phyloP scores from a whole-genome alignment of 2,329 filamentous ascomycete genomes.

The Cladosporium phlei region DNA sequence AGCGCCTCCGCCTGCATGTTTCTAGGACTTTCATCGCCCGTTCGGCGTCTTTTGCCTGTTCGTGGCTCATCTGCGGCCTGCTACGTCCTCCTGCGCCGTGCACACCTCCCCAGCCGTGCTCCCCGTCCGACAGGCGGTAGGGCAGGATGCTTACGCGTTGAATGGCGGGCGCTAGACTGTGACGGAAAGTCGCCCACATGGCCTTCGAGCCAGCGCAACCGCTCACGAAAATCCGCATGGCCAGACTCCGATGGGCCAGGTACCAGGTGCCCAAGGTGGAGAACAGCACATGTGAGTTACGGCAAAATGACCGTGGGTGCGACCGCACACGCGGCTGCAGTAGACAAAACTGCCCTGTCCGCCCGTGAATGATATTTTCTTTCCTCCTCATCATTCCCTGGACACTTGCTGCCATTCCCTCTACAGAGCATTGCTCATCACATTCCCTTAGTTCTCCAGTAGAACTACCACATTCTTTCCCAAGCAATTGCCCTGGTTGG shows the following conservation, averaged over 20 bases:
- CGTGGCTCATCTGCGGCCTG: slow-evolving; percentile 1
- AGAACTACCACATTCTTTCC: slow-evolving; percentile 34
- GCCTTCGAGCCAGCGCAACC: slow-evolving; percentile 1
- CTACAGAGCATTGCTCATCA: slow-evolving; percentile 40
- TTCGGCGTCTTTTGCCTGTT: not conserved
- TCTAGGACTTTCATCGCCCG: not conserved
- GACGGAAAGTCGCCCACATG: slow-evolving; percentile 10
- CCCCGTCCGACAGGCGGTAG: slow-evolving; percentile 11
- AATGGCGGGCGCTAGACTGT: slow-evolving; percentile 2
- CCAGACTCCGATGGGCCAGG: slow-evolving; percentile 7
- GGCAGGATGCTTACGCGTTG: slow-evolving; percentile 12
- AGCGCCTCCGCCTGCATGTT: not conserved
- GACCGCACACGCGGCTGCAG: slow-evolving; percentile 2
- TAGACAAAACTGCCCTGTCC: slow-evolving; percentile 5
- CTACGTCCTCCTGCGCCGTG: not conserved
- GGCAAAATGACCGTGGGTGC: not conserved
- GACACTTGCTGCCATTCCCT: slow-evolving; percentile 28
- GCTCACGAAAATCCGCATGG: slow-evolving; percentile 8
- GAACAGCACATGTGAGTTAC: slow-evolving; percentile 5
- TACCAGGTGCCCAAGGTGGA: slow-evolving; percentile 7
- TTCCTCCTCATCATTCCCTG: slow-evolving; percentile 21
- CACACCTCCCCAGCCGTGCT: slow-evolving; percentile 10
- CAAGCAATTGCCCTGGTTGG: slow-evolving; percentile 41
- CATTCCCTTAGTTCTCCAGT: slow-evolving; percentile 29
- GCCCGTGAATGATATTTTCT: slow-evolving; percentile 16